Conservation (phyloP, 257 asterid species). For the Nicotiana sylvestris region DNA sequence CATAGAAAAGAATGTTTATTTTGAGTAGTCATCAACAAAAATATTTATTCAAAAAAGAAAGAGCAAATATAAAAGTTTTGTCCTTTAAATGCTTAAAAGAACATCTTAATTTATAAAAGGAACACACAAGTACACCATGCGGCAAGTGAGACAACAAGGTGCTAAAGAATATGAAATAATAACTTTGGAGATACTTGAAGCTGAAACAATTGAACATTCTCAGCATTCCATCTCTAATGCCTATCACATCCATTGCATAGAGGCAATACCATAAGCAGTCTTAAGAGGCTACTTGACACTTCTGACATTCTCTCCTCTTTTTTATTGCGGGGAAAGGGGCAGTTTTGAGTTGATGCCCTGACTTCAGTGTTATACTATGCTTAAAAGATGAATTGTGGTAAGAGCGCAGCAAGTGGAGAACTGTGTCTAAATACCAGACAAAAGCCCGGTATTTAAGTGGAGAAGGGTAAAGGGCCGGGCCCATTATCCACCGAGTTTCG, state of each 20-base stretch:
- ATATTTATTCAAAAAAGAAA: not conserved
- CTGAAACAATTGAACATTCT: not conserved
- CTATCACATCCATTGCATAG: not conserved
- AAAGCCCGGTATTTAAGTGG: not conserved
- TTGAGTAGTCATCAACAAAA: not conserved
- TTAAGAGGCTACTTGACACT: not conserved
- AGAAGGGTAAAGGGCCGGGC: not conserved
- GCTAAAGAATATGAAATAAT: not conserved
- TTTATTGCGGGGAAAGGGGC: not conserved
- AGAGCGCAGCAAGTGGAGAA: not conserved
- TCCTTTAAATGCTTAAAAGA: not conserved
- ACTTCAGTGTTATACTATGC: not conserved
- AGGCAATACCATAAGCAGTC: not conserved
- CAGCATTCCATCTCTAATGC: not conserved
- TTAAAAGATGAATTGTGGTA: not conserved
- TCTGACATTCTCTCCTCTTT: not conserved
- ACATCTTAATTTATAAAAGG: not conserved
- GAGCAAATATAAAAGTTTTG: not conserved
- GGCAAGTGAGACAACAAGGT: not conserved
- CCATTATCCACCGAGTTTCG: not conserved
- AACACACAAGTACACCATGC: not conserved
- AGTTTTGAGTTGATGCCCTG: not conserved
- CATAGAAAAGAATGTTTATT: not conserved
- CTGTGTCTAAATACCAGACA: not conserved
- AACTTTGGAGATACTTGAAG: constrained; percentile 3